Evolutionary conservation across 2,329 filamentous ascomycete genomes (phyloP).

Genomic region (Lachnellula suecica): DNA sequence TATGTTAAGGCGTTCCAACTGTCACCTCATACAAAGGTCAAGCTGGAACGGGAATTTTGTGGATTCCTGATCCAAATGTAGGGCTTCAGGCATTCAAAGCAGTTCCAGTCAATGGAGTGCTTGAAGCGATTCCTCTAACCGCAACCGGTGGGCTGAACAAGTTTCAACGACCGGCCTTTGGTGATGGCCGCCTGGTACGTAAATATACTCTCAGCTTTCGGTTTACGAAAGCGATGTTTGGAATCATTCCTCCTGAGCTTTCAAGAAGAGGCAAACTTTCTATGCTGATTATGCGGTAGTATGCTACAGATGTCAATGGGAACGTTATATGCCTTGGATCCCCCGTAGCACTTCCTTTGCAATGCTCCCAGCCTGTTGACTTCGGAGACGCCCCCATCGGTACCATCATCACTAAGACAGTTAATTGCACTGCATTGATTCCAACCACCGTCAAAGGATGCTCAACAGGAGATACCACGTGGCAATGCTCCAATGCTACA

Average conservation of each 20-base stretch:
- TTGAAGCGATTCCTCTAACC: slow-evolving; percentile 36
- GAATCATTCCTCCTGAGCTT: too few species aligned
- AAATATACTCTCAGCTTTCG: too few species aligned
- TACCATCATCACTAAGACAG: slow-evolving; percentile 27
- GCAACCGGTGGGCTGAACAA: slow-evolving; percentile 39
- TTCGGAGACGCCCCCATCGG: slow-evolving; percentile 40
- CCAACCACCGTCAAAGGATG: slow-evolving; percentile 37
- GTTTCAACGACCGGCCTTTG: slow-evolving; percentile 41
- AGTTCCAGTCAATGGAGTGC: slow-evolving; percentile 37
- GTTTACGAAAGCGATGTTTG: too few species aligned
- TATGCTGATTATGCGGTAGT: too few species aligned
- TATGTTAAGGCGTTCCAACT: slow-evolving; percentile 29
- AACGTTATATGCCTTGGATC: slow-evolving; percentile 37
- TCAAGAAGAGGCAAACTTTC: too few species aligned
- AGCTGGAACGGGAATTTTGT: slow-evolving; percentile 39
- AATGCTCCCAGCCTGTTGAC: slow-evolving; percentile 39
- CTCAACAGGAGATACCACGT: slow-evolving; percentile 36
- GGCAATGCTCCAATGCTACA: slow-evolving; percentile 37
- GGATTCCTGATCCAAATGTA: slow-evolving; percentile 39
- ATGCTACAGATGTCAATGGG: slow-evolving; percentile 34
- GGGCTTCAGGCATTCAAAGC: slow-evolving; percentile 41
- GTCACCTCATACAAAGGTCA: slow-evolving; percentile 38
- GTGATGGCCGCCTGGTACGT: slow-evolving; percentile 39
- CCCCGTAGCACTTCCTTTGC: slow-evolving; percentile 41
- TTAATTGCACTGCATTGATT: slow-evolving; percentile 40